These are phyloP conservation scores for Physcomitrellopsis africana DNA, from an alignment of 225 moss, liverwort and hornwort genomes.

Conservation along the genomic window DNA sequence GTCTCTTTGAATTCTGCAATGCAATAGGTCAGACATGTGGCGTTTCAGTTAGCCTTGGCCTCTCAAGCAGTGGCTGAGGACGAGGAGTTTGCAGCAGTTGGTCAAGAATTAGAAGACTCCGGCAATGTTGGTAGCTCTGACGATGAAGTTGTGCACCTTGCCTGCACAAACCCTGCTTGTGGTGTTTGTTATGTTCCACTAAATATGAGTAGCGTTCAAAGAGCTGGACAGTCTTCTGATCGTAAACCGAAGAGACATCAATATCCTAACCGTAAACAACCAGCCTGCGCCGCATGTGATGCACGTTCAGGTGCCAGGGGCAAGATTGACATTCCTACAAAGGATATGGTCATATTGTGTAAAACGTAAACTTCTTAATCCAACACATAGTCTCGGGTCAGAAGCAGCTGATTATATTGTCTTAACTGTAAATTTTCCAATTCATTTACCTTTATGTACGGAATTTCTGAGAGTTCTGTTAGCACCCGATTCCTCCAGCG, in stretches of 20 bases:
- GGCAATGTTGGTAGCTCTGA: slow-evolving; percentile 35
- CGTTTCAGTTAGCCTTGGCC: slow-evolving; percentile 60
- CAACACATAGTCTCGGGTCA: slow-evolving; percentile 10
- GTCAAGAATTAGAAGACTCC: slow-evolving; percentile 38
- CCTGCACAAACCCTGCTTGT: slow-evolving; percentile 70
- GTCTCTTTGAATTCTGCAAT: neutral
- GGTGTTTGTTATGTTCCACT: slow-evolving; percentile 55
- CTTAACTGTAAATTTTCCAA: no score
- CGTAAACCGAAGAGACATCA: slow-evolving; percentile 33
- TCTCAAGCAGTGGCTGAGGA: slow-evolving; percentile 75
- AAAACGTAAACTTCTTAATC: slow-evolving; percentile 28
- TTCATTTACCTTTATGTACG: no score
- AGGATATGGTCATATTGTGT: slow-evolving; percentile 34
- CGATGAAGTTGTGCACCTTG: slow-evolving; percentile 57
- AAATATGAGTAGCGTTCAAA: slow-evolving; percentile 43
- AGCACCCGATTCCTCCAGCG: no score
- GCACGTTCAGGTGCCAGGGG: slow-evolving; percentile 38
- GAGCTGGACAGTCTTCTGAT: slow-evolving; percentile 44
- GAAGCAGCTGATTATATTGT: no score
- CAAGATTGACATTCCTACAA: slow-evolving; percentile 30
- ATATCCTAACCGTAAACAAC: slow-evolving; percentile 60
- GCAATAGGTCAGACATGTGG: slow-evolving; percentile 68
- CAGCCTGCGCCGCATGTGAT: slow-evolving; percentile 72
- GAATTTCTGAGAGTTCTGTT: no score
- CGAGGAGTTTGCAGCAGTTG: slow-evolving; percentile 67